These are phyloP conservation scores for Colletotrichum lentis DNA, from an alignment of 2,329 filamentous ascomycete species.

Conservation along the genomic window DNA sequence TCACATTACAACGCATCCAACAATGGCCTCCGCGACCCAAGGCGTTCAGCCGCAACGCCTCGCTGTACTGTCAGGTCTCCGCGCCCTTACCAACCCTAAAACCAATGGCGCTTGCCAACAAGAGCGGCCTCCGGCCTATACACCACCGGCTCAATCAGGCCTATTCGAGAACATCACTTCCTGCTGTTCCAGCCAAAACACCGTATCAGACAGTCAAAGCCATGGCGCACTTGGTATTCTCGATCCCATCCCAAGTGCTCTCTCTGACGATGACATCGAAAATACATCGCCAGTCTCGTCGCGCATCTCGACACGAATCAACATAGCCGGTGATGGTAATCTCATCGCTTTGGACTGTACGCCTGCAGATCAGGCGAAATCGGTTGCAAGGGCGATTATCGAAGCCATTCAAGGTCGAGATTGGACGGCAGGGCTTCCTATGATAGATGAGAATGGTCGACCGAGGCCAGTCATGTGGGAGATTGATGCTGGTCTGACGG, in stretches of 20 bases:
- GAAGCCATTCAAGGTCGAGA: conserved; percentile 51
- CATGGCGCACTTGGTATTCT: not conserved
- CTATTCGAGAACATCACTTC: conserved; percentile 70
- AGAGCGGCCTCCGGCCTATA: conserved; percentile 38
- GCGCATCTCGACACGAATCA: conserved; percentile 58
- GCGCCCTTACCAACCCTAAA: conserved; percentile 14
- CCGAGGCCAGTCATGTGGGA: conserved; percentile 53
- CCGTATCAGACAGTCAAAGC: not conserved
- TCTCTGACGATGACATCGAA: conserved; percentile 31
- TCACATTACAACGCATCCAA: too few relatives aligned
- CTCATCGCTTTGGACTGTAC: conserved; percentile 54
- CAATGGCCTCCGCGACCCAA: conserved; percentile 4
- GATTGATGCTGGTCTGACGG: conserved; percentile 56
- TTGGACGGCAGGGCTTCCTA: conserved; percentile 54
- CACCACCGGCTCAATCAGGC: conserved; percentile 55
- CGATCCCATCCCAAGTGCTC: not conserved
- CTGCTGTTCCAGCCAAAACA: not conserved
- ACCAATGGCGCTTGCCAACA: not conserved
- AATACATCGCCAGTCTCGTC: conserved; percentile 54
- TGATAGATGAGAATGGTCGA: conserved; percentile 56
- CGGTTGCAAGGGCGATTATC: conserved; percentile 56
- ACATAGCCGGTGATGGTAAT: conserved; percentile 59
- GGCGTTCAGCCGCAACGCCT: not conserved
- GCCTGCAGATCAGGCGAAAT: conserved; percentile 51
- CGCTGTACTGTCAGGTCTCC: not conserved